phyloP scores from a whole-genome alignment of 352 stramenopile genomes.

The Pythium periplocum region DNA sequence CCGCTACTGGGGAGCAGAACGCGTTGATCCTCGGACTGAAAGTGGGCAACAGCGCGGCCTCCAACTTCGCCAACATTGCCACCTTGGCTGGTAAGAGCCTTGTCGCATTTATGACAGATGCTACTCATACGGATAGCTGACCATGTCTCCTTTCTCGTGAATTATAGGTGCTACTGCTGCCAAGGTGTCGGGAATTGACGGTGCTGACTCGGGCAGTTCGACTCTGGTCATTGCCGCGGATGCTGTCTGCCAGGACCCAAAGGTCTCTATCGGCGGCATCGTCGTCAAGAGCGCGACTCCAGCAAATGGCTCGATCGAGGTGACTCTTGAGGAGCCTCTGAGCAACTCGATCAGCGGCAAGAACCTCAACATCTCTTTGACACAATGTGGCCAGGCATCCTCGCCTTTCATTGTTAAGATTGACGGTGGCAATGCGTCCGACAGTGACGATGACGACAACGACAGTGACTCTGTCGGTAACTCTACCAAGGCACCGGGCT shows the following conservation, averaged over 20 bases:
- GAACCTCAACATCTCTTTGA: conserved; percentile 9
- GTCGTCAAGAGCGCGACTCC: no score
- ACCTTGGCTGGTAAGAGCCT: conserved; percentile 24
- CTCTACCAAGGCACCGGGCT: no score
- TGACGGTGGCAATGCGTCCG: conserved; percentile 2
- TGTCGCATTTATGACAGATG: no score
- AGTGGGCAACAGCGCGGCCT: conserved; percentile 42
- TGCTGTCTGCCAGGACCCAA: no score
- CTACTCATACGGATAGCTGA: no score
- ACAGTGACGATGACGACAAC: not conserved
- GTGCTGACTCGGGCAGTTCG: conserved; percentile 6
- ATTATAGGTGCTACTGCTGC: conserved; percentile 8
- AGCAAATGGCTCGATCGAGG: conserved; percentile 8
- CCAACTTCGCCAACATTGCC: conserved; percentile 39
- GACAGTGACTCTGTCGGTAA: not conserved
- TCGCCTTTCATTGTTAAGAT: conserved; percentile 6
- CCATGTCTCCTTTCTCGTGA: not conserved
- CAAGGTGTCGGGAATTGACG: conserved; percentile 6
- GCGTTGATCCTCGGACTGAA: conserved; percentile 44
- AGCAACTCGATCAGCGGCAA: conserved; percentile 5
- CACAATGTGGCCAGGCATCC: conserved; percentile 13
- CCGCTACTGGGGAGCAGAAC: conserved; percentile 20
- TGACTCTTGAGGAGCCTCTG: conserved; percentile 7
- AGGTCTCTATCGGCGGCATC: no score
- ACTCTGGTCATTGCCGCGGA: conserved; percentile 1